These are phyloP conservation scores for Reutealis trisperma DNA, from an alignment of 345 rosid genomes.

Conservation along the genomic window DNA sequence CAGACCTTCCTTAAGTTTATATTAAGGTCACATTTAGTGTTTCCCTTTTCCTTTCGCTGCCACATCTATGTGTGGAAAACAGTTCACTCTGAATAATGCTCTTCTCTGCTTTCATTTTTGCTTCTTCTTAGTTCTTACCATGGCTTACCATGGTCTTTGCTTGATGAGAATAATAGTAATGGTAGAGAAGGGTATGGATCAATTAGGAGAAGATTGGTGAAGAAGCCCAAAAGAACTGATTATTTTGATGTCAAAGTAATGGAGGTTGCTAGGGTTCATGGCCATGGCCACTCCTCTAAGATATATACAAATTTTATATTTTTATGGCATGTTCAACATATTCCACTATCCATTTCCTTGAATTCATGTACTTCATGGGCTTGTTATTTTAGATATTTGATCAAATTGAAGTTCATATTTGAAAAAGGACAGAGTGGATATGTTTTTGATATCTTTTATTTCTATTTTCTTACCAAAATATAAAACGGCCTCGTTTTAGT, in stretches of 20 bases:
- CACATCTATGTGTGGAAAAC: neutral
- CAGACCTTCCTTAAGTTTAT: neutral
- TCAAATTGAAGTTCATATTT: neutral
- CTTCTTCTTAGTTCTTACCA: no score
- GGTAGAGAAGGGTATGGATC: slow-evolving; percentile 44
- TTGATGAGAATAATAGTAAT: slow-evolving; percentile 43
- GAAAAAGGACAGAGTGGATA: neutral
- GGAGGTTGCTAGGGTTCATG: slow-evolving; percentile 73
- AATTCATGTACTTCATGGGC: neutral
- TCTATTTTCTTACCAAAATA: neutral
- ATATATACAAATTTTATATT: slow-evolving; percentile 23
- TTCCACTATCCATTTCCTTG: neutral
- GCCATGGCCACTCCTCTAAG: slow-evolving; percentile 54
- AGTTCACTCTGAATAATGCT: neutral
- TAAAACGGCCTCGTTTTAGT: neutral
- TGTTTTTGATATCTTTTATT: neutral
- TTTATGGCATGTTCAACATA: neutral
- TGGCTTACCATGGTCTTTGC: slow-evolving; percentile 38
- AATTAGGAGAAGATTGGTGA: slow-evolving; percentile 71
- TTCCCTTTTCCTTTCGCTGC: neutral
- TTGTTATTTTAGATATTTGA: neutral
- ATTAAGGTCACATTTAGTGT: neutral
- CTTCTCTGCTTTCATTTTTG: neutral
- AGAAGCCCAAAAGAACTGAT: slow-evolving; percentile 69
- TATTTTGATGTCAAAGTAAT: slow-evolving; percentile 95